Evolutionary conservation across 805 yeast genomes (phyloP), one percentile per base, ranked within the genome.

Genomic region (Cyberlindnera meyerae): DNA sequence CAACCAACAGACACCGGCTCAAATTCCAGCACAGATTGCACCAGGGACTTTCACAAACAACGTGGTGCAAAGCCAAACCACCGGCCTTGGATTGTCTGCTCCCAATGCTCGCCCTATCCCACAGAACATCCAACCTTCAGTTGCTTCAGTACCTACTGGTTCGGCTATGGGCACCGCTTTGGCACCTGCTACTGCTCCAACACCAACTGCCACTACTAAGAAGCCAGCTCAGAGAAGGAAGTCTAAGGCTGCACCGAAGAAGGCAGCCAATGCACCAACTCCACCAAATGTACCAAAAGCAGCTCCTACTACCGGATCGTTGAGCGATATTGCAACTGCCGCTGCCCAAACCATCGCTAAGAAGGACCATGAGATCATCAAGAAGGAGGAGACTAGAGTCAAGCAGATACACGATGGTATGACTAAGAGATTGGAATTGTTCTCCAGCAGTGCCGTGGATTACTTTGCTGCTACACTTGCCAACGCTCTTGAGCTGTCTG

Each of bases 391-490:
- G 6, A 34, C 36, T 12, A 18, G 25, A 0, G 39, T 38, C 8
- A 51, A 37, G 27, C 32, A 26, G 7, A 47, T 47, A 27, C 39
- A 40, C 12, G 59, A 54, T 8, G 36, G 40, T 20, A 49, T 31
- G 29, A 13, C 22, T 6, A 54, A 44, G 42, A 53, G 59, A 41
- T 8, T 39, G 18, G 53, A 50, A 18, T n/a, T 54, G 13, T 51
- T 45, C 28, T 18, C 33, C 15, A 11, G 40, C 0, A 51, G 42
- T 21, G 51, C 55, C 6, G 44, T 39, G 24, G 55, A 50, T 29
- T 50, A 46, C 32, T 52, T 51, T 36, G 47, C 50, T 26, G 54
- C 56, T 8, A 45, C 51, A 4, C 37, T 54, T 28, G 59, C 59
- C 5, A 50, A 49, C 18, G 12, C 51, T 7, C 37, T 54, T 18